Conservation (phyloP, 140 eudicot species). For the Oenanthe javanica region DNA sequence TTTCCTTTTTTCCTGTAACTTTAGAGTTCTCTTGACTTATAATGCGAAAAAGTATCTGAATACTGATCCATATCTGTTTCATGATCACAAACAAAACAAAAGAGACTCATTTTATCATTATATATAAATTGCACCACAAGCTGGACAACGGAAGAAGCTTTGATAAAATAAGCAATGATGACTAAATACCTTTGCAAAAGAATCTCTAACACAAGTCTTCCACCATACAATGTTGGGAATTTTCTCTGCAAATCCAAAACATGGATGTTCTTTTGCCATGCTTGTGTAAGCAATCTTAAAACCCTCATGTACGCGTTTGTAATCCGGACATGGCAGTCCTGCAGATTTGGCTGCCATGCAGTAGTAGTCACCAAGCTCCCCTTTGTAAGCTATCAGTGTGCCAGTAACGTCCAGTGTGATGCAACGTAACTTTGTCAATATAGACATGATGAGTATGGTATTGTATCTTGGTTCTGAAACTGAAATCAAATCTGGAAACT, state of each 20-base stretch:
- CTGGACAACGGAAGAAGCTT: conserved; percentile 4
- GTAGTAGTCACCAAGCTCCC: conserved; percentile 96
- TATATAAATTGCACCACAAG: not conserved
- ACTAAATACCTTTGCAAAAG: conserved; percentile 62
- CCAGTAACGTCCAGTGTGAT: conserved; percentile 96
- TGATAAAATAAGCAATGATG: not conserved
- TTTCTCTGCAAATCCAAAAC: conserved; percentile 85
- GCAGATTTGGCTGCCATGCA: conserved; percentile 95
- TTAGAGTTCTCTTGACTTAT: not conserved
- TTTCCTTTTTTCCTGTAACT: not conserved
- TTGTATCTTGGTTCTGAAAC: conserved; percentile 6
- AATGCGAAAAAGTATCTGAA: not conserved
- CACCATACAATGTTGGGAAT: conserved; percentile 95
- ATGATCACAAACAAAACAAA: not conserved
- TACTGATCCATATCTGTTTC: not conserved
- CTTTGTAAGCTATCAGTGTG: conserved; percentile 86
- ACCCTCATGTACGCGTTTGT: conserved; percentile 87
- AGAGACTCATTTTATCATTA: not conserved
- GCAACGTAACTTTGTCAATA: conserved; percentile 55
- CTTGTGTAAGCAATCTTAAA: conserved; percentile 80
- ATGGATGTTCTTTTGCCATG: conserved; percentile 84
- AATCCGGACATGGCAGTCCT: conserved; percentile 89
- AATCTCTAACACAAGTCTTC: conserved; percentile 81
- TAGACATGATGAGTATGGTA: conserved; percentile 41
- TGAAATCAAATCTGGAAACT: not conserved